Evolutionary conservation across 2,329 filamentous ascomycete species (phyloP).

Genomic region (Fusarium lyarnte): DNA sequence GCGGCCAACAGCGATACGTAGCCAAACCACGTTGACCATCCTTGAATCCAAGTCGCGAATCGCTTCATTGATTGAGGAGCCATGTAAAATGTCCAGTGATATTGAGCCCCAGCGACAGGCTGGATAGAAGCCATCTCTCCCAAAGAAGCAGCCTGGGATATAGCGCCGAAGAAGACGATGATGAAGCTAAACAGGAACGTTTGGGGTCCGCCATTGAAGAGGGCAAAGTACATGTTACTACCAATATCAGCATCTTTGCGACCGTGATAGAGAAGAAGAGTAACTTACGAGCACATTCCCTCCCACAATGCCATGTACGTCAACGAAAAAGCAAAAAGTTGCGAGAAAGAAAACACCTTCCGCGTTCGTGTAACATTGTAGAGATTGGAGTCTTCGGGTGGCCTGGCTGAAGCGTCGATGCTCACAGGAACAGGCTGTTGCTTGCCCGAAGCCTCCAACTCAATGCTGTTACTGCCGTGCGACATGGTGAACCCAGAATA

Average conservation of each 20-base stretch:
- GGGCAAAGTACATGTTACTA: slow-evolving; percentile 42
- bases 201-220: slow-evolving; percentile 39
- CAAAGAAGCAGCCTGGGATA: slow-evolving; percentile 35
- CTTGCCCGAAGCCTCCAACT: slow-evolving; percentile 27
- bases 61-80: slow-evolving; percentile 28
- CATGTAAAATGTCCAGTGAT: slow-evolving; percentile 40
- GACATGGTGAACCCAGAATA: slow-evolving; percentile 21
- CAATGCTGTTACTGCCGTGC: slow-evolving; percentile 24
- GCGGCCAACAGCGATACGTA: slow-evolving; percentile 38
- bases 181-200: slow-evolving; percentile 41
- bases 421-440: slow-evolving; percentile 12
- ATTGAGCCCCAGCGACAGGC: slow-evolving; percentile 36
- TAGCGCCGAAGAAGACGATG: slow-evolving; percentile 40
- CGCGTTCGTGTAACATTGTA: slow-evolving; percentile 38
- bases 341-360: slow-evolving; percentile 39
- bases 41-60: slow-evolving; percentile 40
- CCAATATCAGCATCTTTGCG: neutral
- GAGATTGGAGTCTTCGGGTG: slow-evolving; percentile 13
- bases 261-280: rapidly evolving
- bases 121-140: slow-evolving; percentile 42
- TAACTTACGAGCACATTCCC: slow-evolving; percentile 40
- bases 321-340: slow-evolving; percentile 40
- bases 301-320: slow-evolving; percentile 42
- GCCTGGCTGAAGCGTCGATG: slow-evolving; percentile 20
- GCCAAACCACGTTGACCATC: slow-evolving; percentile 41